phyloP scores from a whole-genome alignment of 257 asterid genomes.

The Primulina eburnea region DNA sequence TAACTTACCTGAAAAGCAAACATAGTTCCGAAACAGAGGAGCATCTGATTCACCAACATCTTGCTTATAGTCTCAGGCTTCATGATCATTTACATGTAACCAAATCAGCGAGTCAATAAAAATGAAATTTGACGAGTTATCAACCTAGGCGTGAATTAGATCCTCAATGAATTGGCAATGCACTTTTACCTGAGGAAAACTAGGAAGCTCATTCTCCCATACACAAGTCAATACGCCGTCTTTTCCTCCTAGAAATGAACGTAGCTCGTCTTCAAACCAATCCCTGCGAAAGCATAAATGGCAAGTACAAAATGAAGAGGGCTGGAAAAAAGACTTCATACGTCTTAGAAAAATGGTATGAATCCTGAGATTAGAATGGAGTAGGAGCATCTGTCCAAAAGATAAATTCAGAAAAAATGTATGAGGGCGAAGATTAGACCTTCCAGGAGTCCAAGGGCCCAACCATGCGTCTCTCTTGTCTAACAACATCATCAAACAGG shows the following conservation, averaged over 20 bases:
- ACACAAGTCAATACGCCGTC: conserved; percentile 91
- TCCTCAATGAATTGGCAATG: conserved; percentile 14
- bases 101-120: conserved; percentile 25
- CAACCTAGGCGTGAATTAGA: conserved; percentile 12
- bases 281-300: conserved; percentile 49
- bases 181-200: conserved; percentile 89
- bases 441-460: conserved; percentile 99
- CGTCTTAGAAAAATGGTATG: conserved; percentile 19
- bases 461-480: conserved; percentile 98
- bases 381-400: conserved; percentile 15
- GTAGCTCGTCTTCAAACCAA: conserved; percentile 97
- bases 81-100: conserved; percentile 34
- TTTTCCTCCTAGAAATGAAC: conserved; percentile 95
- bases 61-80: conserved; percentile 93
- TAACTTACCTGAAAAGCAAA: conserved; percentile 87
- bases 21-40: conserved; percentile 89
- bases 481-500: conserved; percentile 83
- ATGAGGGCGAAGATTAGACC: conserved; percentile 41
- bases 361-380: conserved; percentile 22
- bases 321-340: conserved; percentile 13
- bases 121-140: conserved; percentile 8
- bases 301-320: conserved; percentile 16
- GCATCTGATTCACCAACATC: conserved; percentile 98
- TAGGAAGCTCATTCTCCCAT: conserved; percentile 91
- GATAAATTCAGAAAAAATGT: conserved; percentile 18